Base-by-base conservation (phyloP, 2,329 filamentous ascomycete genomes). In the Beauveria pseudobassiana region DNA sequence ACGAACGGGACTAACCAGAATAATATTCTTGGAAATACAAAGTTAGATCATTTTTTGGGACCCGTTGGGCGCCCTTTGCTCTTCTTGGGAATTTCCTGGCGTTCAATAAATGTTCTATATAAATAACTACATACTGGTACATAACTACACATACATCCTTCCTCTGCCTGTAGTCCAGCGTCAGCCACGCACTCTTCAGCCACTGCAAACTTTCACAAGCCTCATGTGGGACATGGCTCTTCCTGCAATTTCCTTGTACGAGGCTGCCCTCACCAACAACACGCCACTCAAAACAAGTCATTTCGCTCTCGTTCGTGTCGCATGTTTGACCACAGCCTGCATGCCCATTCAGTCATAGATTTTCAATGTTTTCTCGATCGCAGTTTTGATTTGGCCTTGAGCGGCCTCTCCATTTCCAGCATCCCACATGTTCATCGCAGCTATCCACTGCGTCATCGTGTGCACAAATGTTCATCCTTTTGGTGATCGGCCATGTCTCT, bases 181-280 rank as follows among this genome's bases (percentile, higher is more conserved):
- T 38, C 50, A 53, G 50, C 30, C 50, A 53, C 50, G 22, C 51
- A 6, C 40, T 34, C 26, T 9, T 38, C 34, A 46, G 53, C 53
- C 53, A 56, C 53, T 28, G 20, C 30, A 34, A 5, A 18, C 12
- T 18, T 22, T 34, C 43, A 16, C 22, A 51, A 49, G 55, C 45
- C 55, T 51, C 46, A 59, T 51, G 57, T 59, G 57, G 57, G 57
- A 59, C 57, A 40, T 53, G 57, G 57, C 58, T 60, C 50, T 20
- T 54, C 58, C 58, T 60, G 58, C 50, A 60, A 53, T 60, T 28
- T 60, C 58, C 49, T 38, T 22, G 48, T 45, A 60, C 58, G 20
- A 60, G 49, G 20, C 26, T 60, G 30, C 30, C 30, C 30, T 38
- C 12, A 34, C 30, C 34, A 38, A 14, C 34, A 38, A 38, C 12